Evolutionary conservation across 2,329 filamentous ascomycete species (phyloP).

Genomic region (Diplodia scrobiculata): DNA sequence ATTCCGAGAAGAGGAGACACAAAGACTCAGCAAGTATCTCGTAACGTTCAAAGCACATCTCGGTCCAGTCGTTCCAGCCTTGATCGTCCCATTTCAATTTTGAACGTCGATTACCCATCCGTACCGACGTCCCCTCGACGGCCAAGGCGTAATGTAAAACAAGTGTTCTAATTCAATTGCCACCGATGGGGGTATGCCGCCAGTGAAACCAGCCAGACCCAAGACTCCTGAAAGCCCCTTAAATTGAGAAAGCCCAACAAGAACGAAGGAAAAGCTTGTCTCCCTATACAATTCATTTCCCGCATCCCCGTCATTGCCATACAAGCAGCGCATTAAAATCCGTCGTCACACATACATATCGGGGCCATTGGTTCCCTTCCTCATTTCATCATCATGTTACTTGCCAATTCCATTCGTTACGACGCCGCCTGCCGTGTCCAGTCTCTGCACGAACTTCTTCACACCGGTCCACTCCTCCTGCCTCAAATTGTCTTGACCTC

Average conservation of each 20-base stretch:
- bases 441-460: conserved; percentile 79
- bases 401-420: conserved; percentile 21
- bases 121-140: not conserved
- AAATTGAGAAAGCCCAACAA: not conserved
- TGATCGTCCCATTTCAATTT: no score
- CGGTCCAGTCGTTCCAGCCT: no score
- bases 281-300: not conserved
- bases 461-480: conserved; percentile 91
- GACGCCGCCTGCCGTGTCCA: conserved; percentile 54
- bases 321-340: conserved; percentile 6
- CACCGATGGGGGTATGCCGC: conserved; percentile 20
- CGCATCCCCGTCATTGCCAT: not conserved
- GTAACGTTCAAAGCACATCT: no score
- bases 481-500: conserved; percentile 79
- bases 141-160: not conserved
- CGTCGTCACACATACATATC: not conserved
- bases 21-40: no score
- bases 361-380: not conserved
- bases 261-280: not conserved
- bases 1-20: no score
- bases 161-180: conserved; percentile 6
- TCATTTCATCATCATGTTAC: not conserved
- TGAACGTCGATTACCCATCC: not conserved
- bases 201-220: conserved; percentile 16
- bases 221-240: conserved; percentile 19